Evolutionary conservation across 371 early-diverging fungal species (phyloP), one percentile per base, ranked within the genome.

Genomic region (Circinella minor): DNA sequence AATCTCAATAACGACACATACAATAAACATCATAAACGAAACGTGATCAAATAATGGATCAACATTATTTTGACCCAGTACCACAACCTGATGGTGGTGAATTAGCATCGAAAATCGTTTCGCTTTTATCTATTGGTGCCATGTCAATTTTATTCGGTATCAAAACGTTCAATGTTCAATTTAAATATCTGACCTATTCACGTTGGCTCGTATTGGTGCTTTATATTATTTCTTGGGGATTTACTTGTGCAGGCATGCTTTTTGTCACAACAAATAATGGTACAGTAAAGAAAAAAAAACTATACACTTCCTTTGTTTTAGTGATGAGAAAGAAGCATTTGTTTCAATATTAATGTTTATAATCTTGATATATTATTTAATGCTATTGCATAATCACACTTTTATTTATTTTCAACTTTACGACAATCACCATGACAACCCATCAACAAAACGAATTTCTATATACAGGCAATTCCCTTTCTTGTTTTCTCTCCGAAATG

Each of bases 211-310:
- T 84, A 55, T 66, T 82, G 51, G 17, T 36, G 2, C 75, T 84
- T 13, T 84, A 82, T 62, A 34, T 79, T 49, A 49, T 72, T 55
- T 84, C 85, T 2, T 84, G 85, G 85, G 76, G 77, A 49, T 84
- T 84, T 66, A 79, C 82, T 2, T 15, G 74, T 51, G 71, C 79
- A 20, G 80, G 78, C 4, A 79, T 75, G 18, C 74, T 82, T 43
- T 75, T 84, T n/a, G 79, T 78, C 5, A 76, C 79, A 66, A 84
- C 85, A 48, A 82, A 81, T 67, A 77, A 84, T 61, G 71, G 74
- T 71, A 69, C 62, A 61, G 27, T 27, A 27, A 27, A 27, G n/a
- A n/a, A 27, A 27, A 27, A 27, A 27, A 27, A 27, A 27, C 1
- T 27, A 27, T 27, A 1, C 4, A 47, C 43, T 43, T 43, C 3